phyloP scores from a whole-genome alignment of 345 rosid species.

The Dipteronia sinensis region DNA sequence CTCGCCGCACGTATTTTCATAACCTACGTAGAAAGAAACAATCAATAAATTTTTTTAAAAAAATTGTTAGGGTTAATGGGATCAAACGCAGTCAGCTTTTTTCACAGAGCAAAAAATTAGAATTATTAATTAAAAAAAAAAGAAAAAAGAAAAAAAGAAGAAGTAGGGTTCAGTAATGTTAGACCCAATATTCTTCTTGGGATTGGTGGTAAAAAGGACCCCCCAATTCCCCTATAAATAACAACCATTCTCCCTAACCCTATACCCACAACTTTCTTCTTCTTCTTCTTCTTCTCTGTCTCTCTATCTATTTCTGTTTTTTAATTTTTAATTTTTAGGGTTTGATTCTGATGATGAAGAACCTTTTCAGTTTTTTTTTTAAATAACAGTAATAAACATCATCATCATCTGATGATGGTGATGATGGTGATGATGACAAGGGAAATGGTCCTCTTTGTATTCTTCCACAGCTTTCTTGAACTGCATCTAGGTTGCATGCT shows the following conservation, averaged over 20 bases:
- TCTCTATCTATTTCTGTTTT: neutral
- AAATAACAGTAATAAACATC: neutral
- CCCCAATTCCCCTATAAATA: slow-evolving; percentile 57
- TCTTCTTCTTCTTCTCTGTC: neutral
- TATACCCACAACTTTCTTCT: slow-evolving; percentile 15
- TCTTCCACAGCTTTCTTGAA: slow-evolving; percentile 99
- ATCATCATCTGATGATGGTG: neutral
- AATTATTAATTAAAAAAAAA: neutral
- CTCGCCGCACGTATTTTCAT: slow-evolving; percentile 38
- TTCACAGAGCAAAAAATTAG: neutral
- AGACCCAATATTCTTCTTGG: slow-evolving; percentile 91
- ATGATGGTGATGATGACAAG: no score
- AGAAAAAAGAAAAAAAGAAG: slow-evolving; percentile 3
- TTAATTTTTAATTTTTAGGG: slow-evolving; percentile 15
- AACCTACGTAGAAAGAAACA: neutral
- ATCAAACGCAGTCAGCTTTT: slow-evolving; percentile 39
- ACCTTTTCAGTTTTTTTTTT: neutral
- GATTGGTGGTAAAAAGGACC: slow-evolving; percentile 69
- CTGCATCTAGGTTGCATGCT: slow-evolving; percentile 52
- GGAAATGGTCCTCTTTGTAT: slow-evolving; percentile 68
- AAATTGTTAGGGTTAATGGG: slow-evolving; percentile 28
- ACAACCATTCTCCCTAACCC: slow-evolving; percentile 20
- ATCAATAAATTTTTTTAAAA: neutral
- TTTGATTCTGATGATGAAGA: slow-evolving; percentile 3
- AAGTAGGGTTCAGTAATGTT: slow-evolving; percentile 43